Evolutionary conservation across 371 early-diverging fungal genomes (phyloP).

Genomic region (Aphelidium insulamus): DNA sequence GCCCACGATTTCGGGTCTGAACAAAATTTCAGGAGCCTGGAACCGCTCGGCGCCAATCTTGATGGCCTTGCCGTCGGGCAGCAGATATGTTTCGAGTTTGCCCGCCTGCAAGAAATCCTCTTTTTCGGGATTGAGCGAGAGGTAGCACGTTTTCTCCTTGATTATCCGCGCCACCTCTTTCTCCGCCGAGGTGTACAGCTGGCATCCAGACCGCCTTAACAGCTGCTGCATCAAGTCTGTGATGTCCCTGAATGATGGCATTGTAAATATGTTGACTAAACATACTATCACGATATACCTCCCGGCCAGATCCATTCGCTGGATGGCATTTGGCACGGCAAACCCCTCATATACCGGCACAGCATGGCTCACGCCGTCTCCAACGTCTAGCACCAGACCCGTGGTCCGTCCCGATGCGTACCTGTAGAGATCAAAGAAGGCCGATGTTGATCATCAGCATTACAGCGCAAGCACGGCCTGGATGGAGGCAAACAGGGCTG

Average conservation of each 20-base stretch:
- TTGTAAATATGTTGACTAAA: background rate
- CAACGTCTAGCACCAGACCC: slow-evolving; percentile 78
- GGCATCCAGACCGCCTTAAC: slow-evolving; percentile 63
- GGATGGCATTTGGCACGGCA: slow-evolving; percentile 76
- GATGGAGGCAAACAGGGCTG: slow-evolving; percentile 77
- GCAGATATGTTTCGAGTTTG: slow-evolving; percentile 16
- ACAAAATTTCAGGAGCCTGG: slow-evolving; percentile 59
- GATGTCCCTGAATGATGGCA: slow-evolving; percentile 34
- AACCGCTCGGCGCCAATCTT: slow-evolving; percentile 62
- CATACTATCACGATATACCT: slow-evolving; percentile 14
- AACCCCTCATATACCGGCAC: slow-evolving; percentile 94
- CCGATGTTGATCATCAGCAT: background rate
- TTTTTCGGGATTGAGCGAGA: slow-evolving; percentile 63
- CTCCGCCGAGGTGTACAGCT: slow-evolving; percentile 76
- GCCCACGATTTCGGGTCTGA: slow-evolving; percentile 67
- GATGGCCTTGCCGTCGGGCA: slow-evolving; percentile 80
- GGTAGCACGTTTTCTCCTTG: slow-evolving; percentile 86
- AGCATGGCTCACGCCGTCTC: slow-evolving; percentile 84
- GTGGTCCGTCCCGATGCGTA: slow-evolving; percentile 90
- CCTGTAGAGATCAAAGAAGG: slow-evolving; percentile 8
- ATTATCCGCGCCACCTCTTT: slow-evolving; percentile 77
- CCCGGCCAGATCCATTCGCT: slow-evolving; percentile 78
- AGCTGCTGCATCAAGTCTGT: slow-evolving; percentile 68
- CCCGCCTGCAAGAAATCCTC: slow-evolving; percentile 63
- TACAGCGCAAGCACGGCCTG: slow-evolving; percentile 85